Conservation (phyloP, 139 green algal species). For the Picochlorum sp. region DNA sequence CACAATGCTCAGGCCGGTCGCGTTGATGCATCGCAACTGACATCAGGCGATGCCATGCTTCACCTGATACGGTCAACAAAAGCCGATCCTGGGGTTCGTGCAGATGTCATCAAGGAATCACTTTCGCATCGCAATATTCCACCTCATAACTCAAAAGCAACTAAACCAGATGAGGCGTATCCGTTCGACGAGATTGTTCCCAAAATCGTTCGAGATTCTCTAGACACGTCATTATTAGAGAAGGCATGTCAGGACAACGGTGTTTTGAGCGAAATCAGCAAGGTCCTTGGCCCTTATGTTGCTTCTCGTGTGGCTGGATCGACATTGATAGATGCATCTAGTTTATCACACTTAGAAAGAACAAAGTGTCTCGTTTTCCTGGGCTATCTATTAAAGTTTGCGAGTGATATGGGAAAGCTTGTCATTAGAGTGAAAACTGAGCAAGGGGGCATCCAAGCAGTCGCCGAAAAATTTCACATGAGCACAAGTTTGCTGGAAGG, state of each 20-base stretch:
- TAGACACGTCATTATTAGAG: slow-evolving; percentile 4
- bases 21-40: slow-evolving; percentile 20
- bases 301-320: slow-evolving; percentile 8
- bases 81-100: background rate
- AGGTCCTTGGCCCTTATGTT: slow-evolving; percentile 16
- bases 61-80: slow-evolving; percentile 7
- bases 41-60: slow-evolving; percentile 6
- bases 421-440: background rate
- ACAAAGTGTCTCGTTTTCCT: slow-evolving; percentile 10
- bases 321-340: background rate
- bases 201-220: slow-evolving; percentile 1
- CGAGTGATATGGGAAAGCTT: background rate
- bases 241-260: slow-evolving; percentile 9
- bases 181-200: slow-evolving; percentile 12
- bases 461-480: slow-evolving; percentile 1
- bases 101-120: slow-evolving; percentile 17
- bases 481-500: slow-evolving; percentile 19
- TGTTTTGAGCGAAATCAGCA: background rate
- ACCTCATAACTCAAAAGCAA: slow-evolving; percentile 27
- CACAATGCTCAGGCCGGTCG: slow-evolving; percentile 4
- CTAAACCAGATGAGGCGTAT: slow-evolving; percentile 27
- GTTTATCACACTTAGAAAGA: background rate
- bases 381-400: slow-evolving; percentile 24
- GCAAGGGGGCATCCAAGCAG: slow-evolving; percentile 1
- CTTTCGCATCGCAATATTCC: slow-evolving; percentile 27